Conservation (phyloP, 2,329 filamentous ascomycete species). For the Fusarium sp. region DNA sequence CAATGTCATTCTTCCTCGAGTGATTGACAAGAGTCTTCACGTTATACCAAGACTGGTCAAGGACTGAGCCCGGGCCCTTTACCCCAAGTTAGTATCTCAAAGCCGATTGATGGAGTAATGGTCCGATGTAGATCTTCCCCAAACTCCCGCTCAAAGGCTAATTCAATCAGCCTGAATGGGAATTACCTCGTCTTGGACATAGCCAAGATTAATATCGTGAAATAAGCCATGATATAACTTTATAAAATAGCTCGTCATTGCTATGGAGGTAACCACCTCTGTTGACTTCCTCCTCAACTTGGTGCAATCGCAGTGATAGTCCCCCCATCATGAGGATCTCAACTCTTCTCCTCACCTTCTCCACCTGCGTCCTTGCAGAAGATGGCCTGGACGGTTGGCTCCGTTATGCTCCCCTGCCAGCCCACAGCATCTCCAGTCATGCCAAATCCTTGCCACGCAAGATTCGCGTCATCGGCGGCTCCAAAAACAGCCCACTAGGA, state of each 20-base stretch:
- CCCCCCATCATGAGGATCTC: constrained; percentile 19
- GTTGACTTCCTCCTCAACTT: background rate
- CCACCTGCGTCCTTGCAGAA: constrained; percentile 62
- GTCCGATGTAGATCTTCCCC: constrained; percentile 15
- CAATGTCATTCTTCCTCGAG: background rate
- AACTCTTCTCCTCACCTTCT: constrained; percentile 33
- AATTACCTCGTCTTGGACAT: constrained; percentile 15
- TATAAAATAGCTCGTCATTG: background rate
- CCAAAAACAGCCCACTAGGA: constrained; percentile 65
- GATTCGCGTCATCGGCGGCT: constrained; percentile 66
- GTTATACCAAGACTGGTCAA: background rate
- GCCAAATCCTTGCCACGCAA: constrained; percentile 57
- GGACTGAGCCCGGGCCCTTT: constrained; percentile 12
- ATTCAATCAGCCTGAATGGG: constrained; percentile 33
- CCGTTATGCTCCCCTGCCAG: constrained; percentile 67
- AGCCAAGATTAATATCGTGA: background rate
- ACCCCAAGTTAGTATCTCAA: constrained; percentile 15
- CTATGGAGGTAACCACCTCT: background rate
- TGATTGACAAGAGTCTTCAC: background rate
- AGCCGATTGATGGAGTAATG: constrained; percentile 29
- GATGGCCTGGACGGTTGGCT: constrained; percentile 72
- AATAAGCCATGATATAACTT: constrained; percentile 10
- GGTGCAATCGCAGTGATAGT: background rate
- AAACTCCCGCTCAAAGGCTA: constrained; percentile 8
- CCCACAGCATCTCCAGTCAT: constrained; percentile 46